phyloP scores from a whole-genome alignment of 306 rosid species.

The Acacia acuminata region DNA sequence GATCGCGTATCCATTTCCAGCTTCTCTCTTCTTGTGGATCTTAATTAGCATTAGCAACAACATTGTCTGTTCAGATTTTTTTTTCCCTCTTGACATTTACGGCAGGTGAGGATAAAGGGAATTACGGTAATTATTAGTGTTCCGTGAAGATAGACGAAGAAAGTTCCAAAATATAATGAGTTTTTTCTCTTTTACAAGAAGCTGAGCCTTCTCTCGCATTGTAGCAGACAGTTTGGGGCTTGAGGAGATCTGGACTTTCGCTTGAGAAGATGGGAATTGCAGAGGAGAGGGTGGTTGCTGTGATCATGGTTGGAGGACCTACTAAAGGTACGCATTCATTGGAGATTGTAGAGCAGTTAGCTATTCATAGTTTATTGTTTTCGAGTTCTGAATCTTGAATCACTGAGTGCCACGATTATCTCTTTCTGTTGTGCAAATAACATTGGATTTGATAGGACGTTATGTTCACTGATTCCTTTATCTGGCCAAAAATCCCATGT shows the following conservation, averaged over 20 bases:
- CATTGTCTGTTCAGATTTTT: not conserved
- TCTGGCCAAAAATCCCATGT: not conserved
- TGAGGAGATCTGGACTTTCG: constrained; percentile 16
- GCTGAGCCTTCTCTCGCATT: not conserved
- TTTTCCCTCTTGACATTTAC: not conserved
- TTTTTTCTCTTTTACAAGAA: not conserved
- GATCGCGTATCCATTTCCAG: constrained; percentile 4
- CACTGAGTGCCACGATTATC: constrained; percentile 5
- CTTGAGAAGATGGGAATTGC: constrained; percentile 54
- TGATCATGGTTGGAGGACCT: constrained; percentile 99
- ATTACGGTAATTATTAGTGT: not conserved
- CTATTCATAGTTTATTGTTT: not conserved
- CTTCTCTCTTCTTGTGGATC: not conserved
- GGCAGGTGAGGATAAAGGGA: not conserved
- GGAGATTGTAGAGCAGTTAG: not conserved
- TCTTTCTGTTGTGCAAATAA: not conserved
- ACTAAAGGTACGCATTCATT: constrained; percentile 68
- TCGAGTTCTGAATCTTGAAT: constrained; percentile 6
- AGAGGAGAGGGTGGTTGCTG: constrained; percentile 82
- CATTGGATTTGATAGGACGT: not conserved
- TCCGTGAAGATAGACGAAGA: not conserved
- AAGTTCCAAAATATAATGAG: not conserved
- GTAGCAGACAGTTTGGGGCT: not conserved
- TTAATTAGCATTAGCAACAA: not conserved
- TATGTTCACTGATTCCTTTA: not conserved